Evolutionary conservation across 768 basidiomycete species (phyloP).

Genomic region (Tylopilus felleus): DNA sequence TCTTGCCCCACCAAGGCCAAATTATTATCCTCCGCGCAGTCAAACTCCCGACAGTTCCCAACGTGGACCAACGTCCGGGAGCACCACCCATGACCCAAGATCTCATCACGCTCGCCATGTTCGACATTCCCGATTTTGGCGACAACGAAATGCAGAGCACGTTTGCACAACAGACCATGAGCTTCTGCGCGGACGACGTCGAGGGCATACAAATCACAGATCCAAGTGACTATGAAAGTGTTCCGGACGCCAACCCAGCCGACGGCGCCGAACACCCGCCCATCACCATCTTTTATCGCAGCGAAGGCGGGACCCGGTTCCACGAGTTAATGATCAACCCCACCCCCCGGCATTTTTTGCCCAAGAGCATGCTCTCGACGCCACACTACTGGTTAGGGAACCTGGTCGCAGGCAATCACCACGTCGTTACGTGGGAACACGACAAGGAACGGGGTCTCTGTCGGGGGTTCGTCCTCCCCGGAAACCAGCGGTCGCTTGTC

Average conservation of each 20-base stretch:
- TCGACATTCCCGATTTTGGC: conserved; percentile 30
- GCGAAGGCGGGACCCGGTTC: conserved; percentile 26
- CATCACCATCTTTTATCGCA: conserved; percentile 34
- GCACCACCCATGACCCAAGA: conserved; percentile 24
- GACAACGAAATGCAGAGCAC: conserved; percentile 27
- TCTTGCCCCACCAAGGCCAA: conserved; percentile 49
- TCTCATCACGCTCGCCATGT: conserved; percentile 31
- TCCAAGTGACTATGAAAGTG: conserved; percentile 23
- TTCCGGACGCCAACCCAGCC: conserved; percentile 12
- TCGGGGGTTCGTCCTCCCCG: conserved; percentile 32
- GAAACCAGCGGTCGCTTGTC: conserved; percentile 32
- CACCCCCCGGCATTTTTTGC: conserved; percentile 19
- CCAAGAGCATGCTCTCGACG: conserved; percentile 21
- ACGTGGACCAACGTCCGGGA: background rate
- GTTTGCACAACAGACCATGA: conserved; percentile 27
- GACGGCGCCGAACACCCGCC: conserved; percentile 30
- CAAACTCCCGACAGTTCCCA: conserved; percentile 13
- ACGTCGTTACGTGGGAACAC: conserved; percentile 27
- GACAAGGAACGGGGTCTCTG: conserved; percentile 21
- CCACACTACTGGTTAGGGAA: conserved; percentile 31
- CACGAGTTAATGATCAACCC: conserved; percentile 31
- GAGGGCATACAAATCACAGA: conserved; percentile 35
- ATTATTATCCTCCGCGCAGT: conserved; percentile 50
- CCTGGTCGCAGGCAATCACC: conserved; percentile 23
- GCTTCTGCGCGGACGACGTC: conserved; percentile 31